phyloP scores from a whole-genome alignment of 352 stramenopile species.

The Pythium brassicae region DNA sequence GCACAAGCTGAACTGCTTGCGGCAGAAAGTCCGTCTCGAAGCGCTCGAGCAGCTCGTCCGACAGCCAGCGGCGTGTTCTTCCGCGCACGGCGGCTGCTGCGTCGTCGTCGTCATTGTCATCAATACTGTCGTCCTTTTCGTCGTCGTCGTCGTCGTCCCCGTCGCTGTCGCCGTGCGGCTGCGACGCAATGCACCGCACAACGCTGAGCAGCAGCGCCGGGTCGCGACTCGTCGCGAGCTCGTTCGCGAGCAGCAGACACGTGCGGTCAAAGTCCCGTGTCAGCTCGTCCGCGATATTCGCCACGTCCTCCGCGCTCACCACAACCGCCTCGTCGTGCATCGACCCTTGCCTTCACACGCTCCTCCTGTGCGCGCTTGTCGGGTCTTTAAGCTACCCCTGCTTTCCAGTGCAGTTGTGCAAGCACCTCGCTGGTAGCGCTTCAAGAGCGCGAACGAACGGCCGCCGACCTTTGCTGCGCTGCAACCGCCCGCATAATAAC shows the following conservation, averaged over 20 bases:
- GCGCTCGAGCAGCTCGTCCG: slow-evolving; percentile 25
- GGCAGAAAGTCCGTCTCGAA: slow-evolving; percentile 53
- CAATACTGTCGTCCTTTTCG: neutral
- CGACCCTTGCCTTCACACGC: too few relatives aligned
- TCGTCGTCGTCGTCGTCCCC: slow-evolving; percentile 4
- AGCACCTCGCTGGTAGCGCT: too few relatives aligned
- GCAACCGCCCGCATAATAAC: too few relatives aligned
- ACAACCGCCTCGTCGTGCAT: neutral
- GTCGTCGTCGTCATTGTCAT: slow-evolving; percentile 2
- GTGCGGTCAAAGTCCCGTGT: slow-evolving; percentile 48
- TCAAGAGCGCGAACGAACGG: too few relatives aligned
- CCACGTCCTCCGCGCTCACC: slow-evolving; percentile 13
- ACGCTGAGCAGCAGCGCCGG: slow-evolving; percentile 27
- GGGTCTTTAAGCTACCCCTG: too few relatives aligned
- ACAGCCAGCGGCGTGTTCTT: slow-evolving; percentile 15
- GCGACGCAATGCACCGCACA: slow-evolving; percentile 12
- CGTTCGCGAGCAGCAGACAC: slow-evolving; percentile 32
- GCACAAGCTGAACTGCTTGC: slow-evolving; percentile 49
- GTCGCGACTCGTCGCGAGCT: slow-evolving; percentile 30
- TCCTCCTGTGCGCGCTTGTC: too few relatives aligned
- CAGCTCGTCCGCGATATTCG: slow-evolving; percentile 29
- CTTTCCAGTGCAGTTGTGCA: too few relatives aligned
- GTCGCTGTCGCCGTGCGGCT: neutral
- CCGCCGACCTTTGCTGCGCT: too few relatives aligned
- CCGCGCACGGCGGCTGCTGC: neutral